Evolutionary conservation across 352 stramenopile species (phyloP), one percentile per base, ranked within the genome.

Genomic region (Elongisporangium undulatum): DNA sequence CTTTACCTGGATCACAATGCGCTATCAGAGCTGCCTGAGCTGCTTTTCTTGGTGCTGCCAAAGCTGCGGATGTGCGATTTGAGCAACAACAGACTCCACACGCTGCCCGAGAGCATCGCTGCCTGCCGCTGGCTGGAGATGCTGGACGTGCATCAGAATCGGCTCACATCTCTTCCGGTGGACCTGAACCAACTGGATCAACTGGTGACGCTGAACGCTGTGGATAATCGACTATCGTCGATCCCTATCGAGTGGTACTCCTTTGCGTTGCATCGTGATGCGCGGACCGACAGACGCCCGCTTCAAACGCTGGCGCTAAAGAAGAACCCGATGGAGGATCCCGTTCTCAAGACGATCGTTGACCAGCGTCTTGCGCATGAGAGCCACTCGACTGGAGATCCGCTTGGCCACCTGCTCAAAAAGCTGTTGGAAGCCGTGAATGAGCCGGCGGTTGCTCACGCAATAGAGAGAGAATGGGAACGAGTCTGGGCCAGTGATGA

Each of bases 91-190:
- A 59, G 66, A 13, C 59, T 88, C 2, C 39, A 22, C n/a, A 21
- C 9, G 0, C 61, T 90, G 3, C 78, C 80, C 0, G 56, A 58
- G 2, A 66, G 68, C 5, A 72, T 90, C 15, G 12, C 56, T 4
- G 20, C 34, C 12, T 88, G 80, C 21, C 55, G 52, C 24, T 38
- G 17, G 4, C 61, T 90, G 8, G 54, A 72, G n/a, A 45, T 66
- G 21, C 67, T 90, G 0, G 64, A 88, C n/a, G 22, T 87, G 1
- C 64, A 86, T 16, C 63, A 79, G 49, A 90, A 90, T 48, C 66
- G 63, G 19, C 49, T 90, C n/a, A 51, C 60, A 15, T 53, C 29
- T 1, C 60, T 87, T 22, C 67, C 78, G 0, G 34, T 55, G 1
- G 62, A 66, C 4, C 64, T 90, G 2, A 59, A 39, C 1, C 22